Evolutionary conservation across 1,284 basidiomycete species (phyloP).

Genomic region (Leccinum cinnamomeum): DNA sequence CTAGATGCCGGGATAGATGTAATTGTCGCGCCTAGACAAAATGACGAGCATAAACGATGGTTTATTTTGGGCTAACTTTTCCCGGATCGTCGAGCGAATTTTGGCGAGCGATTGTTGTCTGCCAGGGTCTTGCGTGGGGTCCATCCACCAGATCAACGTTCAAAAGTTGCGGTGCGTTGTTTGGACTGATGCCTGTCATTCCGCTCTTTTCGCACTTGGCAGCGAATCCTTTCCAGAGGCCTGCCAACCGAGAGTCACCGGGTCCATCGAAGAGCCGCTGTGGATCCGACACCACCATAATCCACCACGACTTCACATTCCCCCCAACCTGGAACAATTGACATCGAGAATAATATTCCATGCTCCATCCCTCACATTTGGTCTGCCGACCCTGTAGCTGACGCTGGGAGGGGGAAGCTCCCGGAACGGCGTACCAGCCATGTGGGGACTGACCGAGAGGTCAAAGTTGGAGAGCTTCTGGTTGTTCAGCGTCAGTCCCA

Average conservation of each 20-base stretch:
- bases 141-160: constrained; percentile 32
- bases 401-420: constrained; percentile 58
- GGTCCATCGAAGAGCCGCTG: constrained; percentile 39
- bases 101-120: too few relatives aligned
- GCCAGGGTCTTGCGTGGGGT: too few relatives aligned
- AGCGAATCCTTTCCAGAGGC: constrained; percentile 49
- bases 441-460: constrained; percentile 51
- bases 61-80: too few relatives aligned
- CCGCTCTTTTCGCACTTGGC: constrained; percentile 55
- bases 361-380: constrained; percentile 51
- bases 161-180: constrained; percentile 36
- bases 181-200: constrained; percentile 40
- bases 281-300: constrained; percentile 57
- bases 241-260: constrained; percentile 40
- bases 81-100: too few relatives aligned
- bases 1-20: constrained; percentile 74
- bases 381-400: constrained; percentile 48
- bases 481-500: constrained; percentile 47
- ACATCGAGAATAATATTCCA: constrained; percentile 76
- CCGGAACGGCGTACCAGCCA: constrained; percentile 62
- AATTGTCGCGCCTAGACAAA: constrained; percentile 44
- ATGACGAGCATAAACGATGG: constrained; percentile 65
- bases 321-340: constrained; percentile 47
- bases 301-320: constrained; percentile 53
- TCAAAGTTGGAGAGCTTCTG: constrained; percentile 50